Evolutionary conservation across 78 protist species (phyloP).

Genomic region (Salpingoeca rosetta): DNA sequence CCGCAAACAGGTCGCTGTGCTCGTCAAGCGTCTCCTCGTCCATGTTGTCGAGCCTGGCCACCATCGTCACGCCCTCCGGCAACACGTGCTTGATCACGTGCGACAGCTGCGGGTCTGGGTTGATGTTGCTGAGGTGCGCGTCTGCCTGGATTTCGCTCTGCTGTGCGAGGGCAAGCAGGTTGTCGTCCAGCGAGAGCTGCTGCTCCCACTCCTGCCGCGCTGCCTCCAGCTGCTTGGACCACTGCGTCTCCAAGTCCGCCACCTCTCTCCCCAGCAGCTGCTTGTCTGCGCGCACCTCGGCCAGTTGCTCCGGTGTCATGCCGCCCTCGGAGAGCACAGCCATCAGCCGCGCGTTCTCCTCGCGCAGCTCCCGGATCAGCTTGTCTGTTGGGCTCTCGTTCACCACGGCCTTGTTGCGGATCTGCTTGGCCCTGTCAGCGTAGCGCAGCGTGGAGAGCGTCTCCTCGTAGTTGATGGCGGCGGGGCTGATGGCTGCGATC

Average conservation of each 20-base stretch:
- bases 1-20: background rate
- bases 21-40: background rate
- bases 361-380: slow-evolving; percentile 47
- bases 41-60: background rate
- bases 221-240: background rate
- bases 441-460: slow-evolving; percentile 82
- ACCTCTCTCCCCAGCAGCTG: background rate
- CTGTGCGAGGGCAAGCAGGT: no score
- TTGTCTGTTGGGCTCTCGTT: slow-evolving; percentile 64
- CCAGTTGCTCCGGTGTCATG: no score
- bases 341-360: slow-evolving; percentile 17
- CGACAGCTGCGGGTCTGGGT: slow-evolving; percentile 1
- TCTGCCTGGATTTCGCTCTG: background rate
- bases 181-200: background rate
- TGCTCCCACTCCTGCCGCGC: background rate
- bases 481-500: slow-evolving; percentile 67
- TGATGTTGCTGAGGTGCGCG: slow-evolving; percentile 1
- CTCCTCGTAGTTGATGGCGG: slow-evolving; percentile 63
- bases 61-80: background rate
- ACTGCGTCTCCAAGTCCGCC: background rate
- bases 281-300: background rate
- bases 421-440: slow-evolving; percentile 70
- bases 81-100: background rate
- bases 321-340: background rate
- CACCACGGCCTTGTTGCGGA: slow-evolving; percentile 64